A percentile compares a stretch with the other conserved stretches of the same genome.
Evolutionary conservation across 2,329 filamentous ascomycete genomes (phyloP).

Genomic region (Pseudogymnoascus destructans): DNA sequence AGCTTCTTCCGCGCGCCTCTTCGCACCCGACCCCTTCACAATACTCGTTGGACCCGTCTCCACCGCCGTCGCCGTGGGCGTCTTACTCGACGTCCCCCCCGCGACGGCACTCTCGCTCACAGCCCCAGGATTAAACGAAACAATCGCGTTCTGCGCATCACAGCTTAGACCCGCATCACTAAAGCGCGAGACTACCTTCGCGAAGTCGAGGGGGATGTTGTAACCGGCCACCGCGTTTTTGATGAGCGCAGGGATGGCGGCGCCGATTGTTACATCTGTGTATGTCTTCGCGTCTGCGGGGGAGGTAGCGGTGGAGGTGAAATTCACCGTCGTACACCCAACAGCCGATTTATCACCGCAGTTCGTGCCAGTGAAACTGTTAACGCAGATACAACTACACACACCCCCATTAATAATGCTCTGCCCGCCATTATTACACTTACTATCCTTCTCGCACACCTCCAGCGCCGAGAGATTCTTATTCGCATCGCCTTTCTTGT

Average conservation of each 20-base stretch:
- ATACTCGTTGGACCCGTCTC: constrained; percentile 13
- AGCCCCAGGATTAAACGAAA: constrained; percentile 57
- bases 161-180: constrained; percentile 67
- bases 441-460: constrained; percentile 46
- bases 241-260: constrained; percentile 64
- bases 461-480: constrained; percentile 29
- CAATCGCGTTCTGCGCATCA: constrained; percentile 70
- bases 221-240: constrained; percentile 52
- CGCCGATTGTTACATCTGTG: constrained; percentile 66
- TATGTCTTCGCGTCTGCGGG: constrained; percentile 25
- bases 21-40: not conserved
- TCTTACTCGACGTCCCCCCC: constrained; percentile 11
- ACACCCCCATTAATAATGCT: constrained; percentile 53
- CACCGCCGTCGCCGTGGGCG: not conserved
- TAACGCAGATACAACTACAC: constrained; percentile 80
- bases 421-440: constrained; percentile 69
- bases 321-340: constrained; percentile 41
- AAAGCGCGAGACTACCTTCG: constrained; percentile 61
- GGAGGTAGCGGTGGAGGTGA: constrained; percentile 21
- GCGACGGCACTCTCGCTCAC: constrained; percentile 17
- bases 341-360: constrained; percentile 40
- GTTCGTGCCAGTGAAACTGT: constrained; percentile 62
- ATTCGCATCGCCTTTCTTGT: constrained; percentile 30
- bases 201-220: constrained; percentile 59
- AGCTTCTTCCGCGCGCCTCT: not conserved